Evolutionary conservation across 805 yeast species (phyloP).

Genomic region (Spathaspora passalidarum): DNA sequence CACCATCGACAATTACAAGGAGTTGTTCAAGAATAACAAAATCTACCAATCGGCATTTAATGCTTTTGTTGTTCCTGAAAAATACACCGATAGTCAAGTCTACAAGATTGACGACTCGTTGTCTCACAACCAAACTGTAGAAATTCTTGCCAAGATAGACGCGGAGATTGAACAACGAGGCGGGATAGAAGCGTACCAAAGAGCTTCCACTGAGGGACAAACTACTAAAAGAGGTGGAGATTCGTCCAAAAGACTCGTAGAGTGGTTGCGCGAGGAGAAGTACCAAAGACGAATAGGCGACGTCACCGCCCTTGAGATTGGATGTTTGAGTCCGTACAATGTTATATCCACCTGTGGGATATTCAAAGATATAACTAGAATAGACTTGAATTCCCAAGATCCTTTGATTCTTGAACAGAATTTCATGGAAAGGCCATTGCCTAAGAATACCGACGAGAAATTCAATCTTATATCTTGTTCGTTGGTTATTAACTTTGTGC

Average conservation of each 20-base stretch:
- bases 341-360: slow-evolving; percentile 57
- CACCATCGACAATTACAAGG: slow-evolving; percentile 15
- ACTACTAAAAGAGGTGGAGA: slow-evolving; percentile 80
- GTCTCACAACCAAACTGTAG: slow-evolving; percentile 15
- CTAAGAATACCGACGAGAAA: slow-evolving; percentile 39
- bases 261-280: slow-evolving; percentile 53
- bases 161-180: slow-evolving; percentile 64
- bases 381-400: slow-evolving; percentile 80
- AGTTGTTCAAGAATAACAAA: neutral
- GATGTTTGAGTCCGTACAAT: slow-evolving; percentile 70
- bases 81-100: slow-evolving; percentile 11
- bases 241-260: slow-evolving; percentile 75
- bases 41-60: slow-evolving; percentile 1
- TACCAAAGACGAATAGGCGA: slow-evolving; percentile 6
- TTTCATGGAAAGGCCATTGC: slow-evolving; percentile 74
- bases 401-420: slow-evolving; percentile 74
- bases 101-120: slow-evolving; percentile 17
- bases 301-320: slow-evolving; percentile 69
- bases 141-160: slow-evolving; percentile 52
- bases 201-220: slow-evolving; percentile 86
- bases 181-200: slow-evolving; percentile 76
- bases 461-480: slow-evolving; percentile 79
- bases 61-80: slow-evolving; percentile 1
- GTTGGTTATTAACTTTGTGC: slow-evolving; percentile 84
- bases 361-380: slow-evolving; percentile 53